Evolutionary conservation across 805 yeast species (phyloP), one percentile per base, ranked within the genome.

Genomic region (Zygosaccharomyces rouxii): DNA sequence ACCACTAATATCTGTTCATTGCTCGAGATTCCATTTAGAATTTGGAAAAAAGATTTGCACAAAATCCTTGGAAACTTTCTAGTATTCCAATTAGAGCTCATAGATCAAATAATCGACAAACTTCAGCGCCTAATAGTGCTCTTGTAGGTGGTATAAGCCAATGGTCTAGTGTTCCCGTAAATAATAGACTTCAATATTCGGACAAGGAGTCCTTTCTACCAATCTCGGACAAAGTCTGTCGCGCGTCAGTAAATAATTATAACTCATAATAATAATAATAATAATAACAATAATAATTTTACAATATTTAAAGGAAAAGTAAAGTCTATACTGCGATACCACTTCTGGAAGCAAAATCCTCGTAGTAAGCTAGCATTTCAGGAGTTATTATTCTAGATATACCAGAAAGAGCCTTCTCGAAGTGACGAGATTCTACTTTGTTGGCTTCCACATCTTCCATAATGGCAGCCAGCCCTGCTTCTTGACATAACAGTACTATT

Each of bases 401-500:
- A 1, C 82, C 84, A 25, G 61, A 58, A 46, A 92, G 59, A 0
- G 96, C 97, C 46, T 72, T 74, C 23, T 77, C 81, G 57, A 89
- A 89, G 64, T 94, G 97, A 28, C 71, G 71, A 51, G 71, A 73
- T n/a, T 67, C 65, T 0, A 90, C 95, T 5, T 57, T 55, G 1
- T 60, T 59, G 7, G 86, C 76, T 3, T 79, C 70, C 5, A 76
- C 66, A 53, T 86, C 70, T 56, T 88, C 96, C 84, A 88, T 89
- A 49, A 94, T 82, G 0, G 98, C 97, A n/a, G 86, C 80, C 10
- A 94, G 70, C 2, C 99, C 99, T 0, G 98, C 97, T 66, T 92
- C 97, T 65, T 90, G 98, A 58, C 97, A 88, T 18, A 92, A 66
- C 18, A 89, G 74, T 0, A 90, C 95, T 33, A 94, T 87, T 66